phyloP scores from a whole-genome alignment of 768 basidiomycete genomes.

The Hebeloma cylindrosporum region DNA sequence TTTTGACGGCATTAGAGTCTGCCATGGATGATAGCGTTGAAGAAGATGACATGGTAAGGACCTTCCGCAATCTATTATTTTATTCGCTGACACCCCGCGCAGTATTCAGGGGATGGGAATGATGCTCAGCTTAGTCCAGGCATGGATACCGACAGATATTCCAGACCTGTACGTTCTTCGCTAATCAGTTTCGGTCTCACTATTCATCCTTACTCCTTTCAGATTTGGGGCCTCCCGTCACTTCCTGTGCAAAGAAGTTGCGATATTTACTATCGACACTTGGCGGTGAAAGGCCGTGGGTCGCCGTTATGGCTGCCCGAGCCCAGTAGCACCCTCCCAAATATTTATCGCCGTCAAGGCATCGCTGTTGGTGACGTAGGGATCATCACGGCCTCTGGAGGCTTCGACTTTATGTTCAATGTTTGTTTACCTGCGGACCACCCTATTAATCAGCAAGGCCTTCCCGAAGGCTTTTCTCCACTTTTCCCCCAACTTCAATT shows the following conservation, averaged over 20 bases:
- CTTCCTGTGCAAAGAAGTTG: slow-evolving; percentile 3
- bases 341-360: slow-evolving; percentile 11
- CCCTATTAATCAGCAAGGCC: slow-evolving; percentile 8
- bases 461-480: slow-evolving; percentile 15
- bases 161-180: too few species aligned
- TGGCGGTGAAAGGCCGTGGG: slow-evolving; percentile 13
- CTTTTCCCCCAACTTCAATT: neutral
- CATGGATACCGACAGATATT: too few species aligned
- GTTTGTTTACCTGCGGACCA: slow-evolving; percentile 10
- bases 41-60: too few species aligned
- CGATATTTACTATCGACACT: slow-evolving; percentile 18
- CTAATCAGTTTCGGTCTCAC: too few species aligned
- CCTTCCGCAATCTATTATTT: too few species aligned
- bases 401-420: slow-evolving; percentile 22
- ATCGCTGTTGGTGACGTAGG: slow-evolving; percentile 21
- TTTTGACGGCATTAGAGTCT: too few species aligned
- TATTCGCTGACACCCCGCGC: too few species aligned
- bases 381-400: slow-evolving; percentile 14
- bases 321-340: slow-evolving; percentile 9
- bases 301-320: slow-evolving; percentile 18
- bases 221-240: too few species aligned
- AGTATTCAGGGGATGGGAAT: too few species aligned
- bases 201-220: too few species aligned
- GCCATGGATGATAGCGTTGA: too few species aligned
- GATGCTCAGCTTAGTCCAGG: too few species aligned